A percentile compares a stretch with the other conserved stretches of the same genome.
Conservation (phyloP, 2,329 filamentous ascomycete species). For the Fusarium illudens region DNA sequence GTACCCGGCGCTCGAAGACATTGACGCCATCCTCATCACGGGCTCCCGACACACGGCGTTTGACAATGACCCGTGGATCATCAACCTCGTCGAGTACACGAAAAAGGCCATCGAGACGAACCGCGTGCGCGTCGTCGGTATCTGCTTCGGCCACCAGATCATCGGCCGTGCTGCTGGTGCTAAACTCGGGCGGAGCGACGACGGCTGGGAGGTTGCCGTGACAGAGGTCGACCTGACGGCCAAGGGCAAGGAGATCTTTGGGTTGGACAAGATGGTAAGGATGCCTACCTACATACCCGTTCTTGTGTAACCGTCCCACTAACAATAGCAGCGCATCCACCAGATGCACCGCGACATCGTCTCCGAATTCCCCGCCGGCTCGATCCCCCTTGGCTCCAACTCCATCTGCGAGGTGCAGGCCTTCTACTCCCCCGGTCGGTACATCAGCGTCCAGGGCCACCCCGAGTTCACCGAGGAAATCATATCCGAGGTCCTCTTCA, state of each 20-base stretch:
- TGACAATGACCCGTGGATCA: constrained; percentile 55
- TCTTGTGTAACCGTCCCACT: constrained; percentile 68
- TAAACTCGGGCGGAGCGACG: constrained; percentile 49
- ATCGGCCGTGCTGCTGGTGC: constrained; percentile 54
- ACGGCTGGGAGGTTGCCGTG: constrained; percentile 57
- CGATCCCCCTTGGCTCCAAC: constrained; percentile 53
- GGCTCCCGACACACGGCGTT: constrained; percentile 70
- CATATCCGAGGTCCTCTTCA: constrained; percentile 50
- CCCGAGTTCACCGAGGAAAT: constrained; percentile 55
- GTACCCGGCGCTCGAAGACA: constrained; percentile 76
- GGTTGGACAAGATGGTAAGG: constrained; percentile 46
- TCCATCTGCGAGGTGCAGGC: constrained; percentile 53
- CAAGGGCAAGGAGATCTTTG: constrained; percentile 52
- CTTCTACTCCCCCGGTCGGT: constrained; percentile 50
- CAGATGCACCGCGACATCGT: constrained; percentile 60
- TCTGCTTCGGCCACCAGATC: constrained; percentile 61
- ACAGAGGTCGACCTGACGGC: constrained; percentile 51
- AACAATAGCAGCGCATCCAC: constrained; percentile 48
- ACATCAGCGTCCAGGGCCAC: constrained; percentile 58
- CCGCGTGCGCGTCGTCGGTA: constrained; percentile 68
- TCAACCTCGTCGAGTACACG: constrained; percentile 52
- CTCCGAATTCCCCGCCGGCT: constrained; percentile 49
- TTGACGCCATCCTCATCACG: constrained; percentile 86
- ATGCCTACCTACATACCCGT: constrained; percentile 54
- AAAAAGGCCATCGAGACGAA: constrained; percentile 44